These are phyloP conservation scores for Podosphaera fusca DNA, from an alignment of 2,329 filamentous ascomycete genomes.

Conservation along the genomic window DNA sequence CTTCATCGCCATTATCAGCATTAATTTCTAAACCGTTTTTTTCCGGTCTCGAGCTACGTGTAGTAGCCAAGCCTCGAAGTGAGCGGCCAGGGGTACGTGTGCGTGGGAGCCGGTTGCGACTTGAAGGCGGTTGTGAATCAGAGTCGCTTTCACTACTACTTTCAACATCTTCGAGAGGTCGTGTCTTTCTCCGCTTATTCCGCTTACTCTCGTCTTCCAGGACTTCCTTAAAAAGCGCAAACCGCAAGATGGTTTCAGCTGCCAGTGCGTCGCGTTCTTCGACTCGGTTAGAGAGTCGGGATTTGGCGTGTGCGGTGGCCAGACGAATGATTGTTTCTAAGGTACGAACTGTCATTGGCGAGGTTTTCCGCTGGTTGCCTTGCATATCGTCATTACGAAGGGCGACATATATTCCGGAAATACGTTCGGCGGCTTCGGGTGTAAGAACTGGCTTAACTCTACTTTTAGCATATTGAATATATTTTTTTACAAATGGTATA, in stretches of 20 bases:
- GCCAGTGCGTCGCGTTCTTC: slow-evolving; percentile 74
- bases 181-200: slow-evolving; percentile 59
- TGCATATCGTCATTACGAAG: slow-evolving; percentile 91
- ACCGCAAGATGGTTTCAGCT: slow-evolving; percentile 74
- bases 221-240: slow-evolving; percentile 93
- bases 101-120: slow-evolving; percentile 14
- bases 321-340: slow-evolving; percentile 96
- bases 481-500: slow-evolving; percentile 98
- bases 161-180: slow-evolving; percentile 31
- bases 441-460: slow-evolving; percentile 77
- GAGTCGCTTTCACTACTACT: slow-evolving; percentile 35
- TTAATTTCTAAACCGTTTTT: slow-evolving; percentile 12
- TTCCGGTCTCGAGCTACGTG: slow-evolving; percentile 9
- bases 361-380: slow-evolving; percentile 79
- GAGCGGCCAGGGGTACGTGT: slow-evolving; percentile 14
- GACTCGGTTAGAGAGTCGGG: slow-evolving; percentile 65
- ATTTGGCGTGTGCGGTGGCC: slow-evolving; percentile 85
- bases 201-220: slow-evolving; percentile 47
- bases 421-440: slow-evolving; percentile 76
- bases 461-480: slow-evolving; percentile 92
- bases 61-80: slow-evolving; percentile 14
- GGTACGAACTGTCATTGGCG: slow-evolving; percentile 88
- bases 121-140: slow-evolving; percentile 15
- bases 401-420: slow-evolving; percentile 74
- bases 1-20: neutral